These are phyloP conservation scores for Coemansia umbellata DNA, from an alignment of 192 early-diverging fungal species.

Conservation along the genomic window DNA sequence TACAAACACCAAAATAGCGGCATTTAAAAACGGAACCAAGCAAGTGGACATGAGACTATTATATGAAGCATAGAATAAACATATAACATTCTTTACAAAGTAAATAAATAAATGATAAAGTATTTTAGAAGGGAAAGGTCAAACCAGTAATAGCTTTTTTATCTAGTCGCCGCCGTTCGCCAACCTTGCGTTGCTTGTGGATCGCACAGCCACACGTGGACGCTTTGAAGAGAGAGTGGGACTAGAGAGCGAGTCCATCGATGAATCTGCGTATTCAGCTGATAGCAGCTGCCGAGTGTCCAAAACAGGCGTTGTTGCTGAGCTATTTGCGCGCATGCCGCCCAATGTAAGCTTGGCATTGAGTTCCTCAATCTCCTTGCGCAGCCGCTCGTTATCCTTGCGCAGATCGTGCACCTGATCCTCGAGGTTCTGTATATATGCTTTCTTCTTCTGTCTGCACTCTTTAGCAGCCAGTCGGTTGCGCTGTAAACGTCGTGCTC, in stretches of 20 bases:
- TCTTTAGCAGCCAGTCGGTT: conserved; percentile 81
- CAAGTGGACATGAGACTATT: background rate
- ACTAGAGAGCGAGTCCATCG: conserved; percentile 15
- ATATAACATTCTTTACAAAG: background rate
- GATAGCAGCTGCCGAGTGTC: conserved; percentile 4
- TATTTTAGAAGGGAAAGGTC: background rate
- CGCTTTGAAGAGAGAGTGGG: conserved; percentile 30
- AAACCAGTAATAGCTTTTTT: background rate
- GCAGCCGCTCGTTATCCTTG: conserved; percentile 59
- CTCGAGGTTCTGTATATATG: conserved; percentile 69
- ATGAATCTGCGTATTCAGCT: background rate
- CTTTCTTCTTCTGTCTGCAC: conserved; percentile 81
- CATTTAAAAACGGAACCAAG: no score
- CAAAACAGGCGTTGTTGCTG: conserved; percentile 25
- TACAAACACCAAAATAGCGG: no score
- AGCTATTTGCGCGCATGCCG: conserved; percentile 47
- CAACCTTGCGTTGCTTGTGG: conserved; percentile 8
- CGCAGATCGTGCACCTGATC: conserved; percentile 58
- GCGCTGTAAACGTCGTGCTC: conserved; percentile 68
- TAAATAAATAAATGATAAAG: background rate
- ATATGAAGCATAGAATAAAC: background rate
- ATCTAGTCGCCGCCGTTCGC: conserved; percentile 4
- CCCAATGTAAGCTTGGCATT: conserved; percentile 62
- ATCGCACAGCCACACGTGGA: conserved; percentile 22
- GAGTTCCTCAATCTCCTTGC: conserved; percentile 67